These are phyloP conservation scores for Madurella mycetomatis DNA, from an alignment of 2,329 filamentous ascomycete genomes.

Conservation along the genomic window DNA sequence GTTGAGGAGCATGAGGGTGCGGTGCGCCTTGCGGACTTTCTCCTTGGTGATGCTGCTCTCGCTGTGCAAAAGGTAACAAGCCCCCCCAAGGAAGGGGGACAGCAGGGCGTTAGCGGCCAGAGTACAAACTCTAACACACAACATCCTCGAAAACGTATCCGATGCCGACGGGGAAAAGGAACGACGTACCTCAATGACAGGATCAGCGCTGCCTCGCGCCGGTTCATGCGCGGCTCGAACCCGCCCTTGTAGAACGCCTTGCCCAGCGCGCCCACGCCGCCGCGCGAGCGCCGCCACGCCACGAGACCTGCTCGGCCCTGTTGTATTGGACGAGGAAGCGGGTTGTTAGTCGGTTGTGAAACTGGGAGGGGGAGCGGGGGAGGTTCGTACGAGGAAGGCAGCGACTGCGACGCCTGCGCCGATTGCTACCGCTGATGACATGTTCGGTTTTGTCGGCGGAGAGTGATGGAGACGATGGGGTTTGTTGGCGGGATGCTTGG, in stretches of 20 bases:
- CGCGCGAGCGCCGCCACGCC: slow-evolving; percentile 77
- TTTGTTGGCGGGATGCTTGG: background rate
- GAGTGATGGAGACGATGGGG: background rate
- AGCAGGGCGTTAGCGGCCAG: too few relatives aligned
- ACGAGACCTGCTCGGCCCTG: slow-evolving; percentile 90
- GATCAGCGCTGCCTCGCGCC: slow-evolving; percentile 85
- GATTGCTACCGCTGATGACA: slow-evolving; percentile 57
- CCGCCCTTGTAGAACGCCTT: slow-evolving; percentile 97
- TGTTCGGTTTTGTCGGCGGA: slow-evolving; percentile 30
- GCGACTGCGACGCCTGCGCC: slow-evolving; percentile 59
- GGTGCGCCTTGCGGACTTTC: slow-evolving; percentile 91
- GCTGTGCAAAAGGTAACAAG: slow-evolving; percentile 48
- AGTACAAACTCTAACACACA: too few relatives aligned
- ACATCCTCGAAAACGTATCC: too few relatives aligned
- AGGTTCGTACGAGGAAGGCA: slow-evolving; percentile 54
- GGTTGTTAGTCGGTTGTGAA: slow-evolving; percentile 16
- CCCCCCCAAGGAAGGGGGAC: too few relatives aligned
- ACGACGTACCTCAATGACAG: slow-evolving; percentile 75
- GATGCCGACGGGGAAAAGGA: too few relatives aligned
- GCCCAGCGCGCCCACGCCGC: slow-evolving; percentile 73
- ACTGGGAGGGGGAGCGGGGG: background rate
- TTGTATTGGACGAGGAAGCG: background rate
- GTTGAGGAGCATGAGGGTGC: slow-evolving; percentile 93
- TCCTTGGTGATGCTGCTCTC: slow-evolving; percentile 87
- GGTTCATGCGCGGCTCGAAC: slow-evolving; percentile 94